A percentile compares a stretch with the other conserved stretches of the same genome.
Conservation (phyloP, 176 grass and related monocot species). For the Oropetium thomaeum region DNA sequence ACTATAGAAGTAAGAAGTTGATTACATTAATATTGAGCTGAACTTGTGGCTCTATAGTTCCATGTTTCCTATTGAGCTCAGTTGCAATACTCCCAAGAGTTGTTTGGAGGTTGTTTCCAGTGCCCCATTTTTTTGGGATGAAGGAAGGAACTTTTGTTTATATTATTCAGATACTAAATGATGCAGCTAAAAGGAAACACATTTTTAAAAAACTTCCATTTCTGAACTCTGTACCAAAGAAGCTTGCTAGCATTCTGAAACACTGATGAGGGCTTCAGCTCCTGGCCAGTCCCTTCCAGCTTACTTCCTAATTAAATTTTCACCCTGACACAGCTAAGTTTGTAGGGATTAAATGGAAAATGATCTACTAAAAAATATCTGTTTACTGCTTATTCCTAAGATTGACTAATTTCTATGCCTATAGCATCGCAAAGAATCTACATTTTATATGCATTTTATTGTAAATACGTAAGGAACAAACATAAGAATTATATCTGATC, state of each 20-base stretch:
- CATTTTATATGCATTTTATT: neutral
- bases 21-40: neutral
- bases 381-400: neutral
- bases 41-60: neutral
- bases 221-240: neutral
- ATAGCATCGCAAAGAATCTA: neutral
- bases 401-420: neutral
- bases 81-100: neutral
- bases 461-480: neutral
- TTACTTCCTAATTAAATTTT: neutral
- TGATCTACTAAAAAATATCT: neutral
- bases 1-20: constrained; percentile 73
- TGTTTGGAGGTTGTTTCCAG: neutral
- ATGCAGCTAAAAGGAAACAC: neutral
- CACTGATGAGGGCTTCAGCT: neutral
- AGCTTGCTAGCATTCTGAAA: neutral
- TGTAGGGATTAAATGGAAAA: neutral
- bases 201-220: neutral
- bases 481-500: neutral
- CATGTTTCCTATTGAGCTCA: neutral
- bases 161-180: neutral
- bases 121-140: neutral
- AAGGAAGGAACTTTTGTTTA: neutral
- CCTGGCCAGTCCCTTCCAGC: neutral
- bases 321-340: neutral